Evolutionary conservation across 116 monocot species (phyloP).

Genomic region (Trichopus zeylanicus): DNA sequence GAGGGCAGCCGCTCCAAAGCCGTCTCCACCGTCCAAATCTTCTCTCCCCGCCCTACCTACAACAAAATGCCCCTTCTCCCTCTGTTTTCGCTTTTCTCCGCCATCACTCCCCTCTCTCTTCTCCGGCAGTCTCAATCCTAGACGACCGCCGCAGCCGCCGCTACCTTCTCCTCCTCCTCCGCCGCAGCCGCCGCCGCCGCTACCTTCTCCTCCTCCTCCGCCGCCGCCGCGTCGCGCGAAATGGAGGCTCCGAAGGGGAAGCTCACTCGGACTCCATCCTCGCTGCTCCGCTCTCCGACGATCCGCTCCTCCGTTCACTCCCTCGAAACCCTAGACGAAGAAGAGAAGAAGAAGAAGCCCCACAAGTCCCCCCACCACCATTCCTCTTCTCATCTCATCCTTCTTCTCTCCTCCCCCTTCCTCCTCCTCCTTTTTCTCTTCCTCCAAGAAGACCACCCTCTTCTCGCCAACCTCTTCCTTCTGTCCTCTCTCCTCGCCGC

Average conservation of each 20-base stretch:
- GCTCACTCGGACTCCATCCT: conserved; percentile 42
- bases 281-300: conserved; percentile 48
- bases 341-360: conserved; percentile 15
- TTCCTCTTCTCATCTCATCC: conserved; percentile 8
- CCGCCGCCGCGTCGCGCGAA: too few relatives aligned
- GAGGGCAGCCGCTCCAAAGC: too few relatives aligned
- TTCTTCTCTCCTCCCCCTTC: conserved; percentile 12
- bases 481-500: conserved; percentile 18
- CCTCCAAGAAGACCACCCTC: conserved; percentile 15
- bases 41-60: too few relatives aligned
- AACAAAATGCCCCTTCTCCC: too few relatives aligned
- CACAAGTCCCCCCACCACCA: background rate
- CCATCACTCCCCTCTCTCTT: too few relatives aligned
- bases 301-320: conserved; percentile 30
- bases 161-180: too few relatives aligned
- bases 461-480: conserved; percentile 35
- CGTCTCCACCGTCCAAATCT: too few relatives aligned
- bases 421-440: conserved; percentile 28
- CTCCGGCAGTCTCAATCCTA: too few relatives aligned
- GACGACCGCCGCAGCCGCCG: too few relatives aligned
- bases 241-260: conserved; percentile 8
- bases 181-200: too few relatives aligned
- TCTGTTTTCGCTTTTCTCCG: too few relatives aligned
- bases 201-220: too few relatives aligned
- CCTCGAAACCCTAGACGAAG: conserved; percentile 28